These are phyloP conservation scores for Sequoia sempervirens DNA, from an alignment of 75 land plant species.

Conservation along the genomic window DNA sequence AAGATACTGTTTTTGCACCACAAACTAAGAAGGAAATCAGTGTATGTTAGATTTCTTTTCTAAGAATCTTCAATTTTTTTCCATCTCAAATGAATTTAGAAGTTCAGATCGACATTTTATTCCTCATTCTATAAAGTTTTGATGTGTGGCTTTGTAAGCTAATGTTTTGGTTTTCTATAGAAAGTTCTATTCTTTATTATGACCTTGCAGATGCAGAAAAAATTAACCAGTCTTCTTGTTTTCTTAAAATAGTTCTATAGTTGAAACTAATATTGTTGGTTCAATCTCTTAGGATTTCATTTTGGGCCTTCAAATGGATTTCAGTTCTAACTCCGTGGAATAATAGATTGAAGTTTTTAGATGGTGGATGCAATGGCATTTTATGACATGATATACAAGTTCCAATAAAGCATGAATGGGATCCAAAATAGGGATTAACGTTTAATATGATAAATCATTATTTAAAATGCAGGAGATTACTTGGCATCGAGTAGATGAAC, in stretches of 20 bases:
- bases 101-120: background rate
- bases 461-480: conserved; percentile 73
- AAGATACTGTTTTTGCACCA: conserved; percentile 84
- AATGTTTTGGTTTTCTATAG: background rate
- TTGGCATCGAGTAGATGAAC: conserved; percentile 83
- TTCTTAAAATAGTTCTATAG: background rate
- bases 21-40: conserved; percentile 97
- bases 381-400: background rate
- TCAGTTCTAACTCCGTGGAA: background rate
- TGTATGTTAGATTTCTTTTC: conserved; percentile 38
- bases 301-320: background rate
- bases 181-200: background rate
- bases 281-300: background rate
- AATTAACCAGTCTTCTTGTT: background rate
- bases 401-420: background rate
- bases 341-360: background rate
- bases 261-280: background rate
- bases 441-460: background rate
- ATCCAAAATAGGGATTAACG: background rate
- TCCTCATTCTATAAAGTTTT: background rate
- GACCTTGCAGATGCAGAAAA: background rate
- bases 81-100: background rate
- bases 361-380: background rate
- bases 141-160: background rate
- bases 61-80: background rate